Base-by-base conservation (phyloP, 306 rosid species). In the Cucumis cinereus region DNA sequence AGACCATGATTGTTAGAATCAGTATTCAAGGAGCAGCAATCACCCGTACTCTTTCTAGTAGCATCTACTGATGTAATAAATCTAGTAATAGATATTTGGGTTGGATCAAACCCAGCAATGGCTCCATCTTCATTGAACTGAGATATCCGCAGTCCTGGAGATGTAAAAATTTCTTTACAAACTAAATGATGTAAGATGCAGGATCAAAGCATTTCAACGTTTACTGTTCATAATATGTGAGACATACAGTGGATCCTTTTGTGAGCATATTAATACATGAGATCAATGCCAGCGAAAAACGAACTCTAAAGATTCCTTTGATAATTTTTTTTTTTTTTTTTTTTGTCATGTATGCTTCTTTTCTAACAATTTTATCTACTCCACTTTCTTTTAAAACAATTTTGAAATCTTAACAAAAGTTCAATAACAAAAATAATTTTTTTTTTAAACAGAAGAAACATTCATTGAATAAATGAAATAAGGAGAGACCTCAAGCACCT, bases 61-160 rank as follows among this genome's bases (percentile, higher is more conserved):
- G 82, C 58, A 78, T 85, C 94, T 77, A 84, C 85, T 14, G 84
- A 75, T 62, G 88, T 49, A 62, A 94, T 81, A 84, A 90, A 94
- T 76, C 83, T 67, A 26, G 89, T 88, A 50, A 94, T 88, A 58
- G 92, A 72, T 85, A 81, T 90, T 83, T 94, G 98, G 41, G 86
- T 83, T 22, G 91, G 92, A 84, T 91, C 96, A 67, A 82, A 76
- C 53, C 80, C 71, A 79, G 80, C 79, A 78, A 80, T 84, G 69
- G 30, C 77, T 81, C 78, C 82, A 43, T 86, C 90, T 81, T 83
- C 89, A 79, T 81, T 83, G 66, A 94, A 87, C 30, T 91, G 96
- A 38, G 98, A 91, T 79, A 91, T 77, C 50, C 96, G 89, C 77
- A 94, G 83, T 52, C 98, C 98, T 94, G 85, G 80, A 79, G 83